Percentiles rank a stretch among this genome's conserved stretches.
phyloP scores from a whole-genome alignment of 768 basidiomycete genomes.

The Artomyces pyxidatus region DNA sequence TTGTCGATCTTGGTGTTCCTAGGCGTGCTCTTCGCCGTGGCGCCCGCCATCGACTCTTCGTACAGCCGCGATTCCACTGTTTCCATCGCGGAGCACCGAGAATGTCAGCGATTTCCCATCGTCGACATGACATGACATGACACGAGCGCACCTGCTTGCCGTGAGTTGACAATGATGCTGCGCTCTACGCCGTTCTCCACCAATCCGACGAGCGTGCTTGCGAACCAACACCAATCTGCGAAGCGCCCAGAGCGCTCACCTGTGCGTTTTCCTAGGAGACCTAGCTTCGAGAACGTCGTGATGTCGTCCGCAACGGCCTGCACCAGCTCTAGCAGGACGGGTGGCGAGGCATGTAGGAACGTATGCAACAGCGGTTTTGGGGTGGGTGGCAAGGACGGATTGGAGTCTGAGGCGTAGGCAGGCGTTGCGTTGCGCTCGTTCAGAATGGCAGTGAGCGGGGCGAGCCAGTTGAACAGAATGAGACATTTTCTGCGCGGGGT shows the following conservation, averaged over 20 bases:
- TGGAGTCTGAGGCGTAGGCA: conserved; percentile 39
- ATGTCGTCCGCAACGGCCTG: conserved; percentile 72
- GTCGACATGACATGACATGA: no score
- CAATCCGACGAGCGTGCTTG: conserved; percentile 68
- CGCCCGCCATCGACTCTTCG: conserved; percentile 61
- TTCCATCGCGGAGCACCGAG: conserved; percentile 2
- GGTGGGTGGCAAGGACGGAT: conserved; percentile 14
- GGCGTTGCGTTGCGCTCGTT: conserved; percentile 65
- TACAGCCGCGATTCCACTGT: conserved; percentile 72
- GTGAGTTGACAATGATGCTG: conserved; percentile 55
- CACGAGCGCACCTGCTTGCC: conserved; percentile 56
- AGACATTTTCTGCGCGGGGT: conserved; percentile 55
- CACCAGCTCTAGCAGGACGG: conserved; percentile 70
- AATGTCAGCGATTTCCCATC: conserved; percentile 3
- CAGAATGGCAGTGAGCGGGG: conserved; percentile 62
- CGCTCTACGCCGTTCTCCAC: conserved; percentile 81
- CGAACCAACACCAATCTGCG: conserved; percentile 84
- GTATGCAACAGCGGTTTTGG: conserved; percentile 62
- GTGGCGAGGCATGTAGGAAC: conserved; percentile 72
- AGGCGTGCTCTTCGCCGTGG: conserved; percentile 63
- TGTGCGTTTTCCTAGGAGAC: conserved; percentile 53
- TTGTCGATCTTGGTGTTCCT: conserved; percentile 52
- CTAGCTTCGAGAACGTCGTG: conserved; percentile 65
- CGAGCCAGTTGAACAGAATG: conserved; percentile 79
- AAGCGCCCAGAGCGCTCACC: conserved; percentile 68